Percentiles rank a stretch among this genome's conserved stretches.
Evolutionary conservation across 352 stramenopile genomes (phyloP).

Genomic region (Phytopythium chamaehyphon): DNA sequence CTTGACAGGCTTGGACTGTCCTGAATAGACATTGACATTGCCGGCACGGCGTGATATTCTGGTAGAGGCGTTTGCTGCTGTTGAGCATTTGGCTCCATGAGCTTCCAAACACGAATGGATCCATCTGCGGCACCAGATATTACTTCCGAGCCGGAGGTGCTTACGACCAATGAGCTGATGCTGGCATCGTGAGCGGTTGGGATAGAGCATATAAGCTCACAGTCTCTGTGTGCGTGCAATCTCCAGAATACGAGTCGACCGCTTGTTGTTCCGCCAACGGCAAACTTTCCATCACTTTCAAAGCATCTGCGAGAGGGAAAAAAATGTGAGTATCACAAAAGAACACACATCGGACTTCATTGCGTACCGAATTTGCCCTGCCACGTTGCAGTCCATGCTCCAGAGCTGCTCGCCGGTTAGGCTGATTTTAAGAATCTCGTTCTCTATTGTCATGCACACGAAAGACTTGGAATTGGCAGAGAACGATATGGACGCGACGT

Average conservation of each 20-base stretch:
- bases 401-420: conserved; percentile 41
- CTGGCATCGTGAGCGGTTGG: conserved; percentile 52
- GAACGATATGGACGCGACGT: conserved; percentile 58
- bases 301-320: conserved; percentile 35
- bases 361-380: conserved; percentile 49
- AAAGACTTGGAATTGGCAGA: conserved; percentile 43
- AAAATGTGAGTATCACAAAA: not conserved
- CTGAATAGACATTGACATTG: conserved; percentile 20
- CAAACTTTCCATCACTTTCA: conserved; percentile 68
- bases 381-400: conserved; percentile 39
- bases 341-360: not conserved
- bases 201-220: conserved; percentile 58
- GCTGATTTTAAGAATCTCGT: conserved; percentile 61
- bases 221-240: conserved; percentile 31
- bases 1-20: not conserved
- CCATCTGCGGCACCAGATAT: conserved; percentile 61
- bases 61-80: not conserved
- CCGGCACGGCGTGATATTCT: not conserved
- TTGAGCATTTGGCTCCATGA: conserved; percentile 14
- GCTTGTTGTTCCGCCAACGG: conserved; percentile 58
- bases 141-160: conserved; percentile 43
- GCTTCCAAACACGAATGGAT: conserved; percentile 55
- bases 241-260: conserved; percentile 72
- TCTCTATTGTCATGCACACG: conserved; percentile 67
- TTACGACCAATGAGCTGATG: conserved; percentile 59